A percentile compares a stretch with the other conserved stretches of the same genome.
phyloP scores from a whole-genome alignment of 2,329 filamentous ascomycete genomes.

The Clarireedia monteithiana region DNA sequence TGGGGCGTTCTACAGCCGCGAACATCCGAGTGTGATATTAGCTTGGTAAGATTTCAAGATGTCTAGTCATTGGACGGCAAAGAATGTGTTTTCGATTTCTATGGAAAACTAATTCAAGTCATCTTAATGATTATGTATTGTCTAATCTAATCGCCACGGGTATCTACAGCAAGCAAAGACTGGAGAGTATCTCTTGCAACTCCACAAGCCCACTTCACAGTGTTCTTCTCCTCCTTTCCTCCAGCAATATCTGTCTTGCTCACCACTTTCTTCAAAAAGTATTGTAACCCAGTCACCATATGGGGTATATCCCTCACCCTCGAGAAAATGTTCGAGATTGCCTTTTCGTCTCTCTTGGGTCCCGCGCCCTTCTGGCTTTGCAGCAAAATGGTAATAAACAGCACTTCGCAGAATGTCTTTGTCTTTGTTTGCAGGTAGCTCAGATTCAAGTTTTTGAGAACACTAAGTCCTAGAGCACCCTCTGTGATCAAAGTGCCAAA shows the following conservation, averaged over 20 bases:
- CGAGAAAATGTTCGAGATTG: slow-evolving; percentile 58
- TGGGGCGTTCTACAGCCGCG: not conserved
- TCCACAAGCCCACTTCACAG: slow-evolving; percentile 41
- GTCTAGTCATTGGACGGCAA: not conserved
- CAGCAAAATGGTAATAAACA: slow-evolving; percentile 69
- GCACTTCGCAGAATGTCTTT: slow-evolving; percentile 68
- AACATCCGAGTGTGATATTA: not conserved
- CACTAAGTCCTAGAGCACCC: slow-evolving; percentile 48
- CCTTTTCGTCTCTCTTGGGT: slow-evolving; percentile 43
- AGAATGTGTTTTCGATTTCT: not conserved
- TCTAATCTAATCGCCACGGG: not conserved
- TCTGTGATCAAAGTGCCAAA: slow-evolving; percentile 56
- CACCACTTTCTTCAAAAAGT: slow-evolving; percentile 71
- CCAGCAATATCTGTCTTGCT: slow-evolving; percentile 52
- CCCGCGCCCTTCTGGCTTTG: slow-evolving; percentile 49
- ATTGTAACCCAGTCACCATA: slow-evolving; percentile 67
- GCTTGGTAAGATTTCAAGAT: not conserved
- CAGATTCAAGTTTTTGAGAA: slow-evolving; percentile 68
- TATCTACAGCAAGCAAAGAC: slow-evolving; percentile 13
- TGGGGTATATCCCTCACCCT: slow-evolving; percentile 56
- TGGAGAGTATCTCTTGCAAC: slow-evolving; percentile 32
- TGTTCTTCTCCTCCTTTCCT: slow-evolving; percentile 40
- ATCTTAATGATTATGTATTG: not conserved
- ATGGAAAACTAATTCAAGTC: not conserved
- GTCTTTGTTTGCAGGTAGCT: slow-evolving; percentile 70